phyloP scores from a whole-genome alignment of 202 grass and related monocot genomes.

The Miscanthus sacchariflorus region DNA sequence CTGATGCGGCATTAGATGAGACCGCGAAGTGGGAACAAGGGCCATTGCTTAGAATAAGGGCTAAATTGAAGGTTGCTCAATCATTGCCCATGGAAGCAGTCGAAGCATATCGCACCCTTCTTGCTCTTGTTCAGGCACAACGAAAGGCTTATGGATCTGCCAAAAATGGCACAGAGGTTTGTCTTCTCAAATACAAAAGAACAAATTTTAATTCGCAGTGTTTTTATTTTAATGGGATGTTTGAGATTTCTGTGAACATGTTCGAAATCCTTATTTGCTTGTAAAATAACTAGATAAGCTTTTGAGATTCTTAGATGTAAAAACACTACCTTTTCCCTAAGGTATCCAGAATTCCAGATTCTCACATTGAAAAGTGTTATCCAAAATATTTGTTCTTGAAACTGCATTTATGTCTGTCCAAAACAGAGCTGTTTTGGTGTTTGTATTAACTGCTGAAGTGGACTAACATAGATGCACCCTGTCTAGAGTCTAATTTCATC shows the following conservation, averaged over 20 bases:
- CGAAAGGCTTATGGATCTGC: constrained; percentile 68
- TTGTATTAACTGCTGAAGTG: constrained; percentile 5
- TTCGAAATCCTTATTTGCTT: constrained; percentile 17
- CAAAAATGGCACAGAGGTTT: constrained; percentile 77
- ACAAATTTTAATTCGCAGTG: not conserved
- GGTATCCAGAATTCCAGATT: not conserved
- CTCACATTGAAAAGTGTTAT: not conserved
- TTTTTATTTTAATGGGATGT: not conserved
- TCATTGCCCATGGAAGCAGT: constrained; percentile 79
- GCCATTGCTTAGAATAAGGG: constrained; percentile 79
- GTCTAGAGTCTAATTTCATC: constrained; percentile 9
- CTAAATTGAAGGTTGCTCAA: constrained; percentile 83
- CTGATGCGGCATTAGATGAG: constrained; percentile 92
- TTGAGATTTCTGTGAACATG: constrained; percentile 20
- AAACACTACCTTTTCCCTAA: constrained; percentile 6
- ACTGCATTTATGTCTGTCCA: not conserved
- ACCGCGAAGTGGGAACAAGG: constrained; percentile 96
- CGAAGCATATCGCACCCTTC: constrained; percentile 76
- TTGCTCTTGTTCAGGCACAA: constrained; percentile 98
- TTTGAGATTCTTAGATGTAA: not conserved
- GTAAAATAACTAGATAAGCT: not conserved
- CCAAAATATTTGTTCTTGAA: not conserved
- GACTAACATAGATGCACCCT: not conserved
- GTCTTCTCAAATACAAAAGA: constrained; percentile 40
- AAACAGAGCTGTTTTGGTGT: not conserved